Evolutionary conservation across 441 rosid species (phyloP).

Genomic region (Croton setiger): DNA sequence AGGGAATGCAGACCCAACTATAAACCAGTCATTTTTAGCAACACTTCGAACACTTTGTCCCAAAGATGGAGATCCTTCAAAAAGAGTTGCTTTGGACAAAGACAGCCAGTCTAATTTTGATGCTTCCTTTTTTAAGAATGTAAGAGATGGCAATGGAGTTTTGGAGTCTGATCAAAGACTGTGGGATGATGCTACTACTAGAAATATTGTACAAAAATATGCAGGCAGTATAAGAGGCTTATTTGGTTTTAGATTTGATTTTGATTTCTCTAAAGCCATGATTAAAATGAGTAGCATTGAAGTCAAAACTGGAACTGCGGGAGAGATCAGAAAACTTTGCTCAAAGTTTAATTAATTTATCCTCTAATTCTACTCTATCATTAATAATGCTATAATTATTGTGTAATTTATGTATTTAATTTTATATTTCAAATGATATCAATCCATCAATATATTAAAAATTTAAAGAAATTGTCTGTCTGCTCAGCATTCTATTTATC

Average conservation of each 20-base stretch:
- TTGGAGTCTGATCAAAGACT: constrained; percentile 66
- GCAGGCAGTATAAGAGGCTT: constrained; percentile 53
- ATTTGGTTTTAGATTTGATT: constrained; percentile 51
- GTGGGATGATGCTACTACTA: constrained; percentile 50
- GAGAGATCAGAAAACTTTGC: constrained; percentile 65
- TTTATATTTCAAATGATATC: not conserved
- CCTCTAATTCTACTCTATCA: not conserved
- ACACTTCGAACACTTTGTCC: constrained; percentile 60
- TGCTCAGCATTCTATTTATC: too few species aligned
- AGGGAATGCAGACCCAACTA: constrained; percentile 65
- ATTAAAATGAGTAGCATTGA: constrained; percentile 67
- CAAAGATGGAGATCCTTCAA: constrained; percentile 46
- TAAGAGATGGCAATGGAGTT: constrained; percentile 55
- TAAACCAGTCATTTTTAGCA: constrained; percentile 43
- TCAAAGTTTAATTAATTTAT: constrained; percentile 44
- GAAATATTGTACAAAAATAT: constrained; percentile 42
- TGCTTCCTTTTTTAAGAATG: constrained; percentile 51
- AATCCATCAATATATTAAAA: too few species aligned
- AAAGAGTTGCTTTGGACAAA: constrained; percentile 51
- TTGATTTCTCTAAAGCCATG: constrained; percentile 61
- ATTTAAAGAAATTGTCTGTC: too few species aligned
- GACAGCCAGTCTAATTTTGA: constrained; percentile 54
- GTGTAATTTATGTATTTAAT: not conserved
- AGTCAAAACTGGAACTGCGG: constrained; percentile 52
- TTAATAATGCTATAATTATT: not conserved